These are phyloP conservation scores for Balamuthia mandrillaris DNA, from an alignment of 208 protist genomes.

Conservation along the genomic window DNA sequence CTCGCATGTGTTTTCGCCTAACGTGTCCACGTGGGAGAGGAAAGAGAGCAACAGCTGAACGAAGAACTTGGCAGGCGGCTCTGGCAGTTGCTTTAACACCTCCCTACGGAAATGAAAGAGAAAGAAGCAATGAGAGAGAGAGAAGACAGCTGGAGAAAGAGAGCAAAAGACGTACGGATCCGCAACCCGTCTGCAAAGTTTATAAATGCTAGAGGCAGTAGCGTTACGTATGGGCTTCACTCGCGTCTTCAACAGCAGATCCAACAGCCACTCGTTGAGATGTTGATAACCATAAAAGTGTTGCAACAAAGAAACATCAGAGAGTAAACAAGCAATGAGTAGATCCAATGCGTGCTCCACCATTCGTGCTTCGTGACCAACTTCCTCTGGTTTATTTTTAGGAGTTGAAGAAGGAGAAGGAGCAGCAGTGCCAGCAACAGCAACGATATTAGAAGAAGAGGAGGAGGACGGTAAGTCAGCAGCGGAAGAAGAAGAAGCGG, in stretches of 20 bases:
- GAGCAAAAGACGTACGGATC: background rate
- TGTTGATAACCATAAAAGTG: slow-evolving; percentile 19
- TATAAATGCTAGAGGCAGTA: background rate
- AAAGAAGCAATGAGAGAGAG: too few species aligned
- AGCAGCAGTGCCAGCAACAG: too few species aligned
- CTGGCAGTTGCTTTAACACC: background rate
- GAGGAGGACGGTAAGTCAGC: too few species aligned
- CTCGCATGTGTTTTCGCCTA: background rate
- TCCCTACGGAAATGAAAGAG: too few species aligned
- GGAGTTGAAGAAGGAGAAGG: background rate
- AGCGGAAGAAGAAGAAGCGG: too few species aligned
- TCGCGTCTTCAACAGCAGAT: background rate
- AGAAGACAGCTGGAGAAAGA: background rate
- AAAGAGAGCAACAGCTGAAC: background rate
- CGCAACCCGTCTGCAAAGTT: background rate
- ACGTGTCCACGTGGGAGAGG: background rate
- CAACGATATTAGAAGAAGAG: too few species aligned
- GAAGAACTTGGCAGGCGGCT: slow-evolving; percentile 27
- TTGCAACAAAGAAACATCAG: background rate
- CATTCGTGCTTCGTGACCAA: background rate
- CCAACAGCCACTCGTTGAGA: slow-evolving; percentile 1
- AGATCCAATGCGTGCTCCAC: background rate
- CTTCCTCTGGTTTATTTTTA: too few species aligned
- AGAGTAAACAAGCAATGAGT: background rate
- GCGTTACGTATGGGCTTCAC: background rate